phyloP scores from a whole-genome alignment of 371 early-diverging fungal genomes.

The Dichotomocladium elegans region DNA sequence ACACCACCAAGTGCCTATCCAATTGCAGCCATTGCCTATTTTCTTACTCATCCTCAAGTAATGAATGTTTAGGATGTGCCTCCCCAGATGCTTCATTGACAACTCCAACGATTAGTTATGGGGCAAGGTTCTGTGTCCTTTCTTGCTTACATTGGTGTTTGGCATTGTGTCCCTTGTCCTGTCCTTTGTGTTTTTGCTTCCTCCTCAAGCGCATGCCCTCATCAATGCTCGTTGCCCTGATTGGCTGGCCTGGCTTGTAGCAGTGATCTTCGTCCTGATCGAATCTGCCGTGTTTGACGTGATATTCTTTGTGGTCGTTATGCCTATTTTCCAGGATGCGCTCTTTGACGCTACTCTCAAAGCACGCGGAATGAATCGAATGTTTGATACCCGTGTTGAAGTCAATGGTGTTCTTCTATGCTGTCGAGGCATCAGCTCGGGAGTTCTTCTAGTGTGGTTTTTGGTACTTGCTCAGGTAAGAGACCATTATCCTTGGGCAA shows the following conservation, averaged over 20 bases:
- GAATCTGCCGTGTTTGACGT: conserved; percentile 50
- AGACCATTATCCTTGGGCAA: too few relatives aligned
- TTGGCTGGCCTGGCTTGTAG: conserved; percentile 52
- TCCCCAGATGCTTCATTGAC: neutral
- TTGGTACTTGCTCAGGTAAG: conserved; percentile 17
- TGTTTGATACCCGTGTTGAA: conserved; percentile 35
- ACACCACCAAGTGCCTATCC: conserved; percentile 49
- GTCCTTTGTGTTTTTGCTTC: conserved; percentile 33
- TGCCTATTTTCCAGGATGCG: conserved; percentile 54
- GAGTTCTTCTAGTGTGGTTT: conserved; percentile 17
- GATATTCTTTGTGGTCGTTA: conserved; percentile 45
- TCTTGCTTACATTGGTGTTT: conserved; percentile 30
- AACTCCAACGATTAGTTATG: conserved; percentile 23
- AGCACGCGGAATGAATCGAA: conserved; percentile 41
- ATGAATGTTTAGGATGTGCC: neutral
- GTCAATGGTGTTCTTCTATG: conserved; percentile 25
- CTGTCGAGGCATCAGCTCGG: conserved; percentile 33
- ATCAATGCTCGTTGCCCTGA: conserved; percentile 46
- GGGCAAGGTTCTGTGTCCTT: conserved; percentile 37
- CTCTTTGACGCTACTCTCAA: conserved; percentile 53
- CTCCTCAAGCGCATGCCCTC: conserved; percentile 51
- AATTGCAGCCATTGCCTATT: conserved; percentile 42
- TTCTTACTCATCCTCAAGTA: conserved; percentile 52
- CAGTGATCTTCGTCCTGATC: conserved; percentile 50
- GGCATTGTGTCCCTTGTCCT: conserved; percentile 33